These are phyloP conservation scores for Aspergillus affinis DNA, from an alignment of 495 filamentous ascomycete species.

Conservation along the genomic window DNA sequence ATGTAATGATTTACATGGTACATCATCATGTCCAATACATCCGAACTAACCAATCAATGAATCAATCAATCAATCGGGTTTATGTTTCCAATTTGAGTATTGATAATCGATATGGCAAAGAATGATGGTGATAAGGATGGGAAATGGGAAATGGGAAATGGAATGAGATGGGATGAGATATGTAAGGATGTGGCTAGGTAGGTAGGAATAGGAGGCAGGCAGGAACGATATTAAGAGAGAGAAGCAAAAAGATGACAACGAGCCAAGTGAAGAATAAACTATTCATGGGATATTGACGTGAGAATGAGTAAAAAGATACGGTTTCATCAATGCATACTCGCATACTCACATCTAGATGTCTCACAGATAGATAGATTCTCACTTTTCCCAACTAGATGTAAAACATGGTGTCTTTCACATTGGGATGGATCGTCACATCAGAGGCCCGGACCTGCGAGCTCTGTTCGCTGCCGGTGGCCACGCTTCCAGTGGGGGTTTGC, in stretches of 20 bases:
- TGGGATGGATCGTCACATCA: conserved; percentile 44
- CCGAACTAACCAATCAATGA: neutral
- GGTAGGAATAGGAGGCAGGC: neutral
- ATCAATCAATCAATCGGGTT: too few relatives aligned
- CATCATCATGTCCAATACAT: neutral
- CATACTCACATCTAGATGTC: too few relatives aligned
- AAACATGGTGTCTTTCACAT: conserved; percentile 67
- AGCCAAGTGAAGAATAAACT: neutral
- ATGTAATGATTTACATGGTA: neutral
- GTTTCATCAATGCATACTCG: too few relatives aligned
- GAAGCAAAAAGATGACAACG: neutral
- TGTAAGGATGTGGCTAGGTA: too few relatives aligned
- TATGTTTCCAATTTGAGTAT: neutral
- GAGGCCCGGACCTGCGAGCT: conserved; percentile 1
- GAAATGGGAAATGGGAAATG: neutral
- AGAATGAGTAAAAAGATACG: neutral
- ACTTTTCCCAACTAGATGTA: conserved; percentile 55
- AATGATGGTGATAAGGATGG: neutral
- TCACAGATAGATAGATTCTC: neutral
- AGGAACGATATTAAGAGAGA: neutral
- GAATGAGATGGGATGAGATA: neutral
- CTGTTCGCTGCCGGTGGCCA: conserved; percentile 18
- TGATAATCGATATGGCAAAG: neutral
- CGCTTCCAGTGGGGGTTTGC: conserved; percentile 26
- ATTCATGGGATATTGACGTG: neutral